Evolutionary conservation across 179 eudicot genomes (phyloP), one percentile per base, ranked within the genome.

Genomic region (Spergularia azorica): DNA sequence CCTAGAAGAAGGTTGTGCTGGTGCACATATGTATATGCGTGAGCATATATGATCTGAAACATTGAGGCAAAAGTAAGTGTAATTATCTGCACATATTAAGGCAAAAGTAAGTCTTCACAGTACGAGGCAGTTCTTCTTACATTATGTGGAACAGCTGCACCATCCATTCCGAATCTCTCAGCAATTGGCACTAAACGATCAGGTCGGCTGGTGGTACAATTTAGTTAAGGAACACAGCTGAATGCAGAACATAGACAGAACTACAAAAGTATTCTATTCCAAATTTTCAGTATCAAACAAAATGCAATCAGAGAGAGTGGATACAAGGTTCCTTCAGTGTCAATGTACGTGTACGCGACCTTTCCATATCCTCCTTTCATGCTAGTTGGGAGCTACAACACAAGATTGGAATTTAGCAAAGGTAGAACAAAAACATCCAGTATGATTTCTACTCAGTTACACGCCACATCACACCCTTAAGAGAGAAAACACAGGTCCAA

Each of bases 21-120:
- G 86, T 95, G 97, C 80, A 92, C 97, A 55, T 95, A 95, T 36
- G 98, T 92, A 81, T 91, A 95, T 55, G 96, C 98, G 73, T 97
- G 94, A 52, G 97, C 97, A 83, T 91, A 94, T 56, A 92, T 90
- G 83, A 94, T 91, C 97, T 91, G 72, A 50, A n/a, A 60, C 14
- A 57, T 5, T 41, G 46, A 41, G 46, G 46, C 46, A 56, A 15
- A 12, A 51, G 9, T 72, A 18, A 20, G 55, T 20, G 4, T 60
- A 26, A 63, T 12, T 6, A 62, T 43, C 9, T 10, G 2, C n/a
- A 41, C 5, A 5, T 4, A 18, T 21, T 21, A 21, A 21, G 21
- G 21, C 21, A 21, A 9, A 17, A 32, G 38, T 70, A 5, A 70
- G 50, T 58, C 18, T 9, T 32, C 46, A 54, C 18, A 52, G 21